These are phyloP conservation scores for Warburgia ugandensis DNA, from an alignment of 164 flowering plant genomes.

Conservation along the genomic window DNA sequence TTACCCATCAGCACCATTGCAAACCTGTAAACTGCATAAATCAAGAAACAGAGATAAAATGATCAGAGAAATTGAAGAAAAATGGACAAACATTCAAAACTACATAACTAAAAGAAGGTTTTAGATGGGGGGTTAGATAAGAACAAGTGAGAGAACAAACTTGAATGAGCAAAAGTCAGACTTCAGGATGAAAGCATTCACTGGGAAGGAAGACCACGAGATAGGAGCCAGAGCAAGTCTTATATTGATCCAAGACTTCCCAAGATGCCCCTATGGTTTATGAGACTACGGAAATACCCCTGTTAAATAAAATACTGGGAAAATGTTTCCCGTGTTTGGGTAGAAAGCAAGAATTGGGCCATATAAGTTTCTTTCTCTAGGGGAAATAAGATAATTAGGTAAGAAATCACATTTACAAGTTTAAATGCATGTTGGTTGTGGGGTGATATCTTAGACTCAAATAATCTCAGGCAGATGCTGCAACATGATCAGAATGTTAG, in stretches of 20 bases:
- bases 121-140: not conserved
- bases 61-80: not conserved
- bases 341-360: no score
- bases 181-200: not conserved
- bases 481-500: no score
- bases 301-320: no score
- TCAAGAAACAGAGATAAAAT: not conserved
- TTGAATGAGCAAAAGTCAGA: not conserved
- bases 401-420: no score
- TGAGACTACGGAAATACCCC: no score
- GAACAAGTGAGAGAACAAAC: not conserved
- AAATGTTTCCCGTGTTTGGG: no score
- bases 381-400: no score
- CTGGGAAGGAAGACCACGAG: not conserved
- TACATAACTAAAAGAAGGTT: not conserved
- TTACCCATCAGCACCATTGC: conserved; percentile 38
- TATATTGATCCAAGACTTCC: not conserved
- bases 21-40: not conserved
- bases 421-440: no score
- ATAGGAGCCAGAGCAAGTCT: not conserved
- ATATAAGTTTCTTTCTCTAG: no score
- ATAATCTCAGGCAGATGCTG: no score
- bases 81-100: not conserved
- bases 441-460: no score
- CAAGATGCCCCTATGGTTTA: not conserved